Conservation (phyloP, 805 yeast species). For the Candida broadrunensis region DNA sequence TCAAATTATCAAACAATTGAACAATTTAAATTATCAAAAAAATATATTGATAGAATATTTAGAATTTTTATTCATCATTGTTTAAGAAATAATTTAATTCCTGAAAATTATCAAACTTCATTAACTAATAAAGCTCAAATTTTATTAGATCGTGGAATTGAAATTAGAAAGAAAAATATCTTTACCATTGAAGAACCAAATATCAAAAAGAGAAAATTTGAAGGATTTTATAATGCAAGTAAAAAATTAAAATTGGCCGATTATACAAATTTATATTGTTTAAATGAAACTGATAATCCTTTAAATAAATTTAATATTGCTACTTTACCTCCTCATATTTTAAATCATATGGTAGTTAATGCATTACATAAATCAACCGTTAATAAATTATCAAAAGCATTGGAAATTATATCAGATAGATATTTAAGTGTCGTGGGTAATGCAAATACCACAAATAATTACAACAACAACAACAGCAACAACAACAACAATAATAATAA, state of each 20-base stretch:
- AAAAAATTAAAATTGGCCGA: constrained; percentile 28
- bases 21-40: constrained; percentile 52
- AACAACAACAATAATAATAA: background rate
- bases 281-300: constrained; percentile 60
- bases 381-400: constrained; percentile 56
- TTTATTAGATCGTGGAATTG: constrained; percentile 37
- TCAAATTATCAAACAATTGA: constrained; percentile 45
- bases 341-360: constrained; percentile 61
- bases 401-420: constrained; percentile 67
- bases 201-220: constrained; percentile 37
- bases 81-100: constrained; percentile 32
- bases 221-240: constrained; percentile 35
- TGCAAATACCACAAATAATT: background rate
- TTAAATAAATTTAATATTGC: constrained; percentile 69
- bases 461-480: constrained; percentile 3
- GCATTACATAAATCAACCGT: constrained; percentile 59
- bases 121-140: constrained; percentile 24
- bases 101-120: constrained; percentile 26
- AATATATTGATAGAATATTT: constrained; percentile 62
- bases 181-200: constrained; percentile 25
- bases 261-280: constrained; percentile 64
- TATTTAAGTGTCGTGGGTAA: constrained; percentile 41
- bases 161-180: constrained; percentile 38
- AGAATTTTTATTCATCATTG: constrained; percentile 41
- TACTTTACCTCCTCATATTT: constrained; percentile 59